Conservation (phyloP, 2,329 filamentous ascomycete genomes). For the Colletotrichum sp. region DNA sequence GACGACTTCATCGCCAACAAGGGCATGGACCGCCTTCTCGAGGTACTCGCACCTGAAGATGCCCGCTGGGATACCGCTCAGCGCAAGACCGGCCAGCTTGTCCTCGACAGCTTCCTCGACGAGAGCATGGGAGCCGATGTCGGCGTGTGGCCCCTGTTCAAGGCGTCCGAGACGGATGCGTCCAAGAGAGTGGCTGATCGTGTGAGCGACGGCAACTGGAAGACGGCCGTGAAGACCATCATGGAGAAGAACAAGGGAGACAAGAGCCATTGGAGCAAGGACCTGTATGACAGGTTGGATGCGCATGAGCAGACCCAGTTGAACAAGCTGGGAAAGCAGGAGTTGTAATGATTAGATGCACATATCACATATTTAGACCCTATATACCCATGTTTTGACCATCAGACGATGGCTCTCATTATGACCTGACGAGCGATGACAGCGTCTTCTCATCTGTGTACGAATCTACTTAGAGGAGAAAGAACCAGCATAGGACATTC, state of each 20-base stretch:
- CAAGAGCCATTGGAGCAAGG: constrained; percentile 20
- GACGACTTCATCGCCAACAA: constrained; percentile 58
- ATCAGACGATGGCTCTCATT: neutral
- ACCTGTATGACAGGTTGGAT: constrained; percentile 13
- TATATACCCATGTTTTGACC: constrained; percentile 1
- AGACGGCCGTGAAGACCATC: constrained; percentile 9
- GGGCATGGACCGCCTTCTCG: constrained; percentile 60
- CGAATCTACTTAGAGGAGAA: neutral
- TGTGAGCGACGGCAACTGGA: constrained; percentile 19
- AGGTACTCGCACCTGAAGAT: constrained; percentile 54
- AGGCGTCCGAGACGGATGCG: constrained; percentile 11
- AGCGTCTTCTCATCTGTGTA: neutral
- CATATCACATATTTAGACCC: neutral
- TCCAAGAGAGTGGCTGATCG: constrained; percentile 16
- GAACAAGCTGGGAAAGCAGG: constrained; percentile 25
- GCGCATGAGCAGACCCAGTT: constrained; percentile 18
- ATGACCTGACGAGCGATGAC: neutral
- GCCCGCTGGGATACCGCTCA: constrained; percentile 55
- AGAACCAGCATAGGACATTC: neutral
- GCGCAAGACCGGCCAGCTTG: constrained; percentile 61
- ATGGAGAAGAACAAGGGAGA: constrained; percentile 14
- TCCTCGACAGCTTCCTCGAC: constrained; percentile 72
- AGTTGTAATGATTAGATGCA: constrained; percentile 29
- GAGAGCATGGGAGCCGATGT: constrained; percentile 64
- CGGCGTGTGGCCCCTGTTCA: constrained; percentile 57